A percentile compares a stretch with the other conserved stretches of the same genome.
Conservation (phyloP, 129 eudicot species). For the Sambucus nigra region DNA sequence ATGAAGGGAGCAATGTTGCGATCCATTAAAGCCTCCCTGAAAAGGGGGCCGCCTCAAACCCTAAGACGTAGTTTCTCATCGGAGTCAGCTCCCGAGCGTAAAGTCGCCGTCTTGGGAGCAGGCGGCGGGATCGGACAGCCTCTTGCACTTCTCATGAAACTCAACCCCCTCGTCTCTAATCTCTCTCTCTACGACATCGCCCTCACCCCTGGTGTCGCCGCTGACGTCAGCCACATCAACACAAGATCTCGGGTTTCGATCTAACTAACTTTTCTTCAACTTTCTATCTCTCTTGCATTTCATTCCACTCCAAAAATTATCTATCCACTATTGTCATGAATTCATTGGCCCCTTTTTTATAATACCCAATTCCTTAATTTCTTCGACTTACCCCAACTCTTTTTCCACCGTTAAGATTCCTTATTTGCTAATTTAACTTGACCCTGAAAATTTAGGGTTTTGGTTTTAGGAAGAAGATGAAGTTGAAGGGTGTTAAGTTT, state of each 20-base stretch:
- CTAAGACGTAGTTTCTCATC: slow-evolving; percentile 38
- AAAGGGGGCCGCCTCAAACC: neutral
- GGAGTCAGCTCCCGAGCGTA: slow-evolving; percentile 40
- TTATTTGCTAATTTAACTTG: too few species aligned
- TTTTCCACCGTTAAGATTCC: too few species aligned
- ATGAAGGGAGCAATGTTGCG: slow-evolving; percentile 36
- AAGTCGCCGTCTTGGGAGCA: slow-evolving; percentile 52
- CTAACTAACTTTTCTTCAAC: too few species aligned
- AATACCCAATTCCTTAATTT: too few species aligned
- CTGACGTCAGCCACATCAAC: slow-evolving; percentile 96
- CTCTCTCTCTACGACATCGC: slow-evolving; percentile 76
- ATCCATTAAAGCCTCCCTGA: slow-evolving; percentile 28
- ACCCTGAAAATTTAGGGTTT: too few species aligned
- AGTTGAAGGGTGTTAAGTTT: too few species aligned
- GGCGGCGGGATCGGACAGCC: slow-evolving; percentile 99
- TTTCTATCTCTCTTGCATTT: too few species aligned
- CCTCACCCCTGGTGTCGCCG: slow-evolving; percentile 71
- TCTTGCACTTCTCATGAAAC: slow-evolving; percentile 61
- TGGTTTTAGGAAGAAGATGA: too few species aligned
- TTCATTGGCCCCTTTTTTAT: too few species aligned
- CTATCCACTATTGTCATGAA: too few species aligned
- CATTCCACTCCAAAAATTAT: too few species aligned
- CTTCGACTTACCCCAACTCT: too few species aligned
- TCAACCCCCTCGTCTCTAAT: slow-evolving; percentile 77
- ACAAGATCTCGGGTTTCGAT: slow-evolving; percentile 82